Base-by-base conservation (phyloP, 352 stramenopile species). In the Pythium sukuiense region DNA sequence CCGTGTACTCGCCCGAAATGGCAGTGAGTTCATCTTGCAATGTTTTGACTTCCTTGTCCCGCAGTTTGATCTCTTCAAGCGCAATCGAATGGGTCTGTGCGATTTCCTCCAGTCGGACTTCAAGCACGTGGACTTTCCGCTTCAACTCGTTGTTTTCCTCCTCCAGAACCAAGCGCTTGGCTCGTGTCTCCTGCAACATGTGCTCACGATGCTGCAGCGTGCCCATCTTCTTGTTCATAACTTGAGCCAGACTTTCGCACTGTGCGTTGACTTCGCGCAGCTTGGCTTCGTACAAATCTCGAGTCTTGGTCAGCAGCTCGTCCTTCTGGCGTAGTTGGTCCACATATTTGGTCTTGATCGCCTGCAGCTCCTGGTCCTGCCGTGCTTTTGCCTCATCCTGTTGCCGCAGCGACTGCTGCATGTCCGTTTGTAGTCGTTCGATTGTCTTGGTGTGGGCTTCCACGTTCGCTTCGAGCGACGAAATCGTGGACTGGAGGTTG, bases 71-170 rank as follows among this genome's bases (percentile, higher is more conserved):
- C 37, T 90, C 77, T 64, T 95, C 81, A 35, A 72, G 65, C 13
- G 72, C 68, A 32, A 89, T 55, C 0, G 77, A 86, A 63, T 92
- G 81, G 0, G 81, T 75, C 55, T 90, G 80, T 8, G 83, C 80
- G 35, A 93, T 76, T 69, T 95, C 86, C 27, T 93, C 81, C 0
- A 95, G 70, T 13, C 81, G 81, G 37, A 89, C 81, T 69, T 95
- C 86, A 4, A 95, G 71, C 33, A 89, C 78, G 61, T 91, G 78
- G 8, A 92, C 76, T 64, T 92, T 95, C 18, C 80, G 79, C 61
- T 89, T 88, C 2, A 91, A 68, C 61, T 90, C 83, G 18, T 64
- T 81, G 70, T 91, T 95, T 61, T 93, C 83, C 52, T 95, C 81
- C 61, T 92, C 84, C 37, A 93, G 27, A 14, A 76, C 61, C 14